These are phyloP conservation scores for Debaryomycetaceae sp. DNA, from an alignment of 1,139 yeast species.

Conservation along the genomic window DNA sequence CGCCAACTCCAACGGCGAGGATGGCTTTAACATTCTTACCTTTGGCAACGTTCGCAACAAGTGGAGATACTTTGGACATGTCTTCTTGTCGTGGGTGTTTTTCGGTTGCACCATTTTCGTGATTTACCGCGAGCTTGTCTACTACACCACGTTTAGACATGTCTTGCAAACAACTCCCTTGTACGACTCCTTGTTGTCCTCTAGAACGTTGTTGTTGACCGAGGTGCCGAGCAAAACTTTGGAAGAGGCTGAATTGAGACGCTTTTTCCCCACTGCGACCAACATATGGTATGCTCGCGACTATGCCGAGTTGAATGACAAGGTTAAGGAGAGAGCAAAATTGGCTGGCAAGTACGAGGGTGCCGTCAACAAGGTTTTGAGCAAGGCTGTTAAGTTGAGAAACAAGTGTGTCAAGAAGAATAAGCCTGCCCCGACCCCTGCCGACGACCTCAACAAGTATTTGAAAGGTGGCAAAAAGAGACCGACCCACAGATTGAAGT, in stretches of 20 bases:
- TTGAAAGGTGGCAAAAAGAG: conserved; percentile 59
- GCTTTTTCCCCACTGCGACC: conserved; percentile 56
- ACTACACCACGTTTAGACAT: conserved; percentile 63
- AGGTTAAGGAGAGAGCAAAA: conserved; percentile 53
- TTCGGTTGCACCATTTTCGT: conserved; percentile 57
- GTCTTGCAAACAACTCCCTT: conserved; percentile 67
- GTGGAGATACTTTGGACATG: conserved; percentile 67
- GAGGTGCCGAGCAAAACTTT: conserved; percentile 50
- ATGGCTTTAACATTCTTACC: conserved; percentile 57
- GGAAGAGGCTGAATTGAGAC: conserved; percentile 50
- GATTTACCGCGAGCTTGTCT: conserved; percentile 67
- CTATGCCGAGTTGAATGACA: conserved; percentile 45
- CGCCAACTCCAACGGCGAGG: conserved; percentile 58
- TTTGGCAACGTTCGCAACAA: conserved; percentile 60
- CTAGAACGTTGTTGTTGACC: conserved; percentile 64
- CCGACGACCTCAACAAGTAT: conserved; percentile 51
- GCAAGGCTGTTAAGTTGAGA: conserved; percentile 53
- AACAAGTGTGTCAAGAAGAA: conserved; percentile 56
- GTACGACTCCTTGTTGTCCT: conserved; percentile 60
- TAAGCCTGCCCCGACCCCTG: conserved; percentile 49
- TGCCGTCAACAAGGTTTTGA: conserved; percentile 50
- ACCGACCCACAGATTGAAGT: conserved; percentile 59
- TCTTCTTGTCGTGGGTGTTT: conserved; percentile 63
- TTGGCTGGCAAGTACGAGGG: conserved; percentile 55
- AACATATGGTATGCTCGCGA: conserved; percentile 64